Conservation (phyloP, 2,329 filamentous ascomycete species). For the Aspergillus hortae region DNA sequence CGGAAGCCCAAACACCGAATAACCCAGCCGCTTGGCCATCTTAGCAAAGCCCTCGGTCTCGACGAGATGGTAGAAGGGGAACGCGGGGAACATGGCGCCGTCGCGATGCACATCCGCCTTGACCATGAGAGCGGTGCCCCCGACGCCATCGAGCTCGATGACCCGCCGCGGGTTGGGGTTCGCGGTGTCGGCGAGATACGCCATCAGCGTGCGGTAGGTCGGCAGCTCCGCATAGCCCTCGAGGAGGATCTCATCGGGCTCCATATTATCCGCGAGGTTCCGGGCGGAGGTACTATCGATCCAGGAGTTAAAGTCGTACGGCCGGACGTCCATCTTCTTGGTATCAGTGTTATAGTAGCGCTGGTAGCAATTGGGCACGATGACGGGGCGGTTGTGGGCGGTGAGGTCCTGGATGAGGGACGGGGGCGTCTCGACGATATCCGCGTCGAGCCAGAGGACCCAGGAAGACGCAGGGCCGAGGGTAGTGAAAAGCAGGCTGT, state of each 20-base stretch:
- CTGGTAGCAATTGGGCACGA: conserved; percentile 95
- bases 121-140: conserved; percentile 85
- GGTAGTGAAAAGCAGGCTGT: conserved; percentile 92
- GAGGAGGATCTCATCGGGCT: conserved; percentile 83
- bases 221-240: conserved; percentile 93
- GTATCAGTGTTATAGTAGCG: conserved; percentile 71
- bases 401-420: conserved; percentile 90
- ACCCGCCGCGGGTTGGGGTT: conserved; percentile 58
- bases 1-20: conserved; percentile 80
- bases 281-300: conserved; percentile 79
- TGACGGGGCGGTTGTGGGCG: conserved; percentile 79
- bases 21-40: conserved; percentile 88
- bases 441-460: conserved; percentile 94
- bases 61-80: conserved; percentile 93
- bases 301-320: conserved; percentile 98
- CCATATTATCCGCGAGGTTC: conserved; percentile 74
- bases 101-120: conserved; percentile 97
- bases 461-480: conserved; percentile 86
- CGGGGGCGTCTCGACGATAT: conserved; percentile 83
- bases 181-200: conserved; percentile 62
- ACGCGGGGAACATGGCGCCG: conserved; percentile 97
- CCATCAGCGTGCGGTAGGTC: conserved; percentile 90
- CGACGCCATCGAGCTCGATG: conserved; percentile 84
- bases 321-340: conserved; percentile 68
- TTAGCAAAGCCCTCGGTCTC: conserved; percentile 98